Base-by-base conservation (phyloP, 2,329 filamentous ascomycete species). In the Arthrocladium fulminans region DNA sequence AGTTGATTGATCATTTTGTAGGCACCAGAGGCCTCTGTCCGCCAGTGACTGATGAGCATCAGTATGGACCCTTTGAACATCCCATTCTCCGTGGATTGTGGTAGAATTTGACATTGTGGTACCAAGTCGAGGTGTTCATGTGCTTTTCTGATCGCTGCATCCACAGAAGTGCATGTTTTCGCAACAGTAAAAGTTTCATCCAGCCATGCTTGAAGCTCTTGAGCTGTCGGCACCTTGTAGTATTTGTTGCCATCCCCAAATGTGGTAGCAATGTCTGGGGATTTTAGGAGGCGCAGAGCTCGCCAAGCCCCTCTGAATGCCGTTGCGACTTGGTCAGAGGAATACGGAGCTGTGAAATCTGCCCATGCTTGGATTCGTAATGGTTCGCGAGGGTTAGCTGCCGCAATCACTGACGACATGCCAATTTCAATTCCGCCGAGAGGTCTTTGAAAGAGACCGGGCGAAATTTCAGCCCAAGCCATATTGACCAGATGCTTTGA, bases 21-120 rank as follows among this genome's bases (percentile, higher is more conserved):
- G 12, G 45, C 48, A 13, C 51, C 51, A 9, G 51, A 23, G 29
- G 51, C 51, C 25, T 53, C 48, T 22, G 48, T 53, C 12, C 48
- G 44, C 51, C 51, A 53, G 23, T 53, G 51, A 37, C 48, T 50
- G 29, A 53, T 48, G 29, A 45, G 48, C 2, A 53, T 27, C 19
- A 53, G 43, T 3, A 51, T 5, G 3, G 40, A 39, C 8, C 43
- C 51, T 13, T 45, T 39, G 48, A 50, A 48, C 6, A 13, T 45
- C 10, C 20, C 34, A 23, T 20, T 38, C 17, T 19, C 20, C 10
- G 27, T 23, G 12, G 20, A n/a, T 13, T 38, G 20, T 24, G 48
- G 39, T 15, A 51, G 15, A 8, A 53, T 2, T 15, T 47, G 37
- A 35, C 22, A 39, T 17, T 42, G 29, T 9, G 51, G 48, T 17